phyloP scores from a whole-genome alignment of 768 basidiomycete genomes.

The Russula foetens region DNA sequence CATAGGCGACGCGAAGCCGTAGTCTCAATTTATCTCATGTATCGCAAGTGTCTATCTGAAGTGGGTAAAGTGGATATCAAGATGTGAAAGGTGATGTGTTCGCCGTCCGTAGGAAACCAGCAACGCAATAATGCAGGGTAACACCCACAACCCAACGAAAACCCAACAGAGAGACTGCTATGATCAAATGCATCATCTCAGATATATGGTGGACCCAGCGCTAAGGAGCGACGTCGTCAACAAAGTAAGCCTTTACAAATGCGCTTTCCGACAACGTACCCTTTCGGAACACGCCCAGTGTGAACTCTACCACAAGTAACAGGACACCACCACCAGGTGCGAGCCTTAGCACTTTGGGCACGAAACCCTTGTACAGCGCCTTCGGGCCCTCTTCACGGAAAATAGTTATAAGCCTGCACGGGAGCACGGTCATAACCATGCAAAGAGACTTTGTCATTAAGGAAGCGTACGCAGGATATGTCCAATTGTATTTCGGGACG shows the following conservation, averaged over 20 bases:
- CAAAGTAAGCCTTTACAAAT: not conserved
- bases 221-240: not conserved
- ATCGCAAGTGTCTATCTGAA: too few species aligned
- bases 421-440: not conserved
- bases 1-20: too few species aligned
- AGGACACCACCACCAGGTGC: constrained; percentile 95
- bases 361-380: constrained; percentile 91
- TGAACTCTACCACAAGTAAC: constrained; percentile 88
- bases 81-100: too few species aligned
- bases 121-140: not conserved
- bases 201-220: constrained; percentile 13
- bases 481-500: constrained; percentile 89
- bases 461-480: constrained; percentile 63
- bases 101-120: too few species aligned
- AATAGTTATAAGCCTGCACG: constrained; percentile 55
- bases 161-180: not conserved
- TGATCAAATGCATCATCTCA: not conserved
- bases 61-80: too few species aligned
- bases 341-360: constrained; percentile 89
- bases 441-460: not conserved
- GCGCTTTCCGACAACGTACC: constrained; percentile 31
- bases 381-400: constrained; percentile 79
- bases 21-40: too few species aligned
- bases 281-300: constrained; percentile 66
- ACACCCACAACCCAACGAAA: not conserved